Evolutionary conservation across 305 asterid species (phyloP).

Genomic region (Fraxinus xanthoxyloides): DNA sequence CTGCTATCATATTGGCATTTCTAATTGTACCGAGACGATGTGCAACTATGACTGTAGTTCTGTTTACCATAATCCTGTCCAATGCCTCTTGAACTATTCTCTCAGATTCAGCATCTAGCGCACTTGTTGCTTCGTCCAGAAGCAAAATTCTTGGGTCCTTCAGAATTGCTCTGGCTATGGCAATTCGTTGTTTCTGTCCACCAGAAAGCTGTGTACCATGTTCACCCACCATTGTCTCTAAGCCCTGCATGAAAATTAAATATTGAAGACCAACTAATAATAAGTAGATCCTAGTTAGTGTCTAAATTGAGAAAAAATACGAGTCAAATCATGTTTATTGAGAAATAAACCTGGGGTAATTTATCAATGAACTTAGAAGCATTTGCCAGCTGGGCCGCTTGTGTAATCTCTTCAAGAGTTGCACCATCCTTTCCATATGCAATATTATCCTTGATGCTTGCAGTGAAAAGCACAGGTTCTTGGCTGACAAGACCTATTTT

Average conservation of each 20-base stretch:
- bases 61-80: constrained; percentile 74
- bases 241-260: constrained; percentile 46
- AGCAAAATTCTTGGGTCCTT: constrained; percentile 82
- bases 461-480: constrained; percentile 71
- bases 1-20: constrained; percentile 78
- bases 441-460: constrained; percentile 76
- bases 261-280: not conserved
- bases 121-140: constrained; percentile 92
- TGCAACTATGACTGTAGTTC: constrained; percentile 82
- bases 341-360: constrained; percentile 60
- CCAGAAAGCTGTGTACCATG: constrained; percentile 96
- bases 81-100: constrained; percentile 83
- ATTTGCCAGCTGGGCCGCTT: constrained; percentile 69
- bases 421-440: constrained; percentile 73
- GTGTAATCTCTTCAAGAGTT: constrained; percentile 58
- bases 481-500: constrained; percentile 86
- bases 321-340: not conserved
- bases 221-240: constrained; percentile 84
- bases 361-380: constrained; percentile 81
- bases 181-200: constrained; percentile 92
- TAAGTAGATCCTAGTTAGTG: not conserved
- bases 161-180: constrained; percentile 86
- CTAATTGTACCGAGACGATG: constrained; percentile 85
- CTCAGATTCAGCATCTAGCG: constrained; percentile 92
- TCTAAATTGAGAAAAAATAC: not conserved